A percentile compares a stretch with the other conserved stretches of the same genome.
phyloP scores from a whole-genome alignment of 2,329 filamentous ascomycete genomes.

The Curvularia lunata region DNA sequence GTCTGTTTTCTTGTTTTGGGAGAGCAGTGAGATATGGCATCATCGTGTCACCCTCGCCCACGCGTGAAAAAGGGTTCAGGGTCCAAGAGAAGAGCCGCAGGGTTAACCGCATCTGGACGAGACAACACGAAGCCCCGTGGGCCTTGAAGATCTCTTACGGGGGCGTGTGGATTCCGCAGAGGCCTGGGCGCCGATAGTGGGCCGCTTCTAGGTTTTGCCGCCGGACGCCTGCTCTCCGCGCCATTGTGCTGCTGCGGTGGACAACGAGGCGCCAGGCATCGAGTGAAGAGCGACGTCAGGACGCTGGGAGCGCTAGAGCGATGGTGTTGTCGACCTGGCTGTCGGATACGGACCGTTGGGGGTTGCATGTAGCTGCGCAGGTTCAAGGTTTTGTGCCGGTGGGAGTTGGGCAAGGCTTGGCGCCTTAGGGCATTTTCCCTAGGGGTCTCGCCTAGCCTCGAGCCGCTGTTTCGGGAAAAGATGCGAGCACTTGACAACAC shows the following conservation, averaged over 20 bases:
- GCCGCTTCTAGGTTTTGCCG: slow-evolving; percentile 4
- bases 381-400: neutral
- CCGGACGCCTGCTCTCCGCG: neutral
- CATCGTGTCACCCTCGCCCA: neutral
- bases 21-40: neutral
- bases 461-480: neutral
- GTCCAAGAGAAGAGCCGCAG: slow-evolving; percentile 29
- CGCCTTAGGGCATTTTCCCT: neutral
- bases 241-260: neutral
- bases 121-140: slow-evolving; percentile 25
- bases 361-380: neutral
- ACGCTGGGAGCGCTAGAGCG: neutral
- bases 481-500: neutral
- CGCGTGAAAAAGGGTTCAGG: slow-evolving; percentile 12
- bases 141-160: slow-evolving; percentile 24
- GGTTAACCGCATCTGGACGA: slow-evolving; percentile 26
- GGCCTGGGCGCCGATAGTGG: slow-evolving; percentile 17
- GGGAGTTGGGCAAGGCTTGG: neutral
- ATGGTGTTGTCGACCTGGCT: neutral
- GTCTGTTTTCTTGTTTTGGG: neutral
- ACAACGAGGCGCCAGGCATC: neutral
- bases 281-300: neutral
- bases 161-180: slow-evolving; percentile 22
- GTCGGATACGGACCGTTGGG: neutral
- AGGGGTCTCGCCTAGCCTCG: neutral